These are phyloP conservation scores for Vigna radiata DNA, from an alignment of 306 rosid genomes.

Conservation along the genomic window DNA sequence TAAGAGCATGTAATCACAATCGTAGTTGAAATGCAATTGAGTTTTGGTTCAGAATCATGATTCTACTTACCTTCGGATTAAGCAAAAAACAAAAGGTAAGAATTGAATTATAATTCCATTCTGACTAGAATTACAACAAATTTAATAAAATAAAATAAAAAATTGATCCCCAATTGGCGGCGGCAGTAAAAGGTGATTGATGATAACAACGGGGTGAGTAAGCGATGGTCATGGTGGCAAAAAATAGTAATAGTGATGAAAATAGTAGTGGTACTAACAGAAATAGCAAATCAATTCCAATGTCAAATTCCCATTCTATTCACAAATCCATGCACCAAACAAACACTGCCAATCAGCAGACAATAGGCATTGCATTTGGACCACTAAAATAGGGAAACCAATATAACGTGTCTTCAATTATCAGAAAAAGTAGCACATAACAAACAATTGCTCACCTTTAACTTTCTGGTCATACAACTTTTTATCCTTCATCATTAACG, in stretches of 20 bases:
- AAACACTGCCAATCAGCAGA: background rate
- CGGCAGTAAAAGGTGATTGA: background rate
- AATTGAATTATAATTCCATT: background rate
- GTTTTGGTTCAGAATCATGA: background rate
- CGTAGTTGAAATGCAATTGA: background rate
- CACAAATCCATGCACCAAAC: background rate
- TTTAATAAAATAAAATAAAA: background rate
- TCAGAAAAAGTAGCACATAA: constrained; percentile 7
- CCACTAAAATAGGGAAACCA: constrained; percentile 10
- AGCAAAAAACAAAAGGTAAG: background rate
- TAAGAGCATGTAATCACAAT: background rate
- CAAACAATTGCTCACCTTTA: constrained; percentile 66
- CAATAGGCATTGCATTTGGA: constrained; percentile 9
- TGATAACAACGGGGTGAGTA: background rate
- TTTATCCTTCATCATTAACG: constrained; percentile 92
- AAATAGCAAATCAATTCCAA: background rate
- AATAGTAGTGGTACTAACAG: background rate
- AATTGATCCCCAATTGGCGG: background rate
- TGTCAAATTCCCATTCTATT: background rate
- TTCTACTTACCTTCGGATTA: background rate
- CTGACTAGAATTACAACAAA: background rate
- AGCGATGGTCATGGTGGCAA: background rate
- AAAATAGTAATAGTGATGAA: background rate
- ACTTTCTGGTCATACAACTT: constrained; percentile 87
- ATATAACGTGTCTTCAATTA: background rate